These are phyloP conservation scores for Alternaria ventricosa DNA, from an alignment of 2,329 filamentous ascomycete species.

Conservation along the genomic window DNA sequence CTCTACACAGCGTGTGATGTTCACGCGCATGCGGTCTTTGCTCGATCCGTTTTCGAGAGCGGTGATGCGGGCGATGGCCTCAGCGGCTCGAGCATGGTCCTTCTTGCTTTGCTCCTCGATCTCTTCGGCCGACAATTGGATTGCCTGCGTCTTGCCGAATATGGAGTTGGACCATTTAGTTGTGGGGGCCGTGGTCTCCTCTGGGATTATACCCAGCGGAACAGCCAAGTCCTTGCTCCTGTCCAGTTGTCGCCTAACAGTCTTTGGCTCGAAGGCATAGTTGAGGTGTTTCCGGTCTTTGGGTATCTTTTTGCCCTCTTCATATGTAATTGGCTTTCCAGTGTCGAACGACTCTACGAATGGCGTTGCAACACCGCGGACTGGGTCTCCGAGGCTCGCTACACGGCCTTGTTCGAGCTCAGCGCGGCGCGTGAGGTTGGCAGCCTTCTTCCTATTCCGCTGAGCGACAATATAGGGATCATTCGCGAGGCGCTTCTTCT, in stretches of 20 bases:
- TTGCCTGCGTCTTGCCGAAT: slow-evolving; percentile 4
- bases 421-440: slow-evolving; percentile 77
- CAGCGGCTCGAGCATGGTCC: slow-evolving; percentile 70
- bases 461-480: slow-evolving; percentile 86
- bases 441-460: slow-evolving; percentile 81
- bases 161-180: slow-evolving; percentile 14
- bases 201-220: slow-evolving; percentile 50
- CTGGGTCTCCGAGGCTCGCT: slow-evolving; percentile 73
- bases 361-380: slow-evolving; percentile 79
- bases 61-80: slow-evolving; percentile 81
- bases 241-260: slow-evolving; percentile 70
- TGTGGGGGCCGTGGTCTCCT: neutral
- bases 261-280: slow-evolving; percentile 72
- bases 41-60: slow-evolving; percentile 77
- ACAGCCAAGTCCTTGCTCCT: slow-evolving; percentile 73
- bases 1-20: slow-evolving; percentile 83
- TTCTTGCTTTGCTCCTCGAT: slow-evolving; percentile 28
- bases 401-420: slow-evolving; percentile 71
- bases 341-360: slow-evolving; percentile 84
- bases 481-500: slow-evolving; percentile 68
- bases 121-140: slow-evolving; percentile 25
- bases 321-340: slow-evolving; percentile 49
- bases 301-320: slow-evolving; percentile 28
- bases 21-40: slow-evolving; percentile 79
- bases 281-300: slow-evolving; percentile 65